Conservation (phyloP, 75 land plant genomes). For the Larix kaempferi region DNA sequence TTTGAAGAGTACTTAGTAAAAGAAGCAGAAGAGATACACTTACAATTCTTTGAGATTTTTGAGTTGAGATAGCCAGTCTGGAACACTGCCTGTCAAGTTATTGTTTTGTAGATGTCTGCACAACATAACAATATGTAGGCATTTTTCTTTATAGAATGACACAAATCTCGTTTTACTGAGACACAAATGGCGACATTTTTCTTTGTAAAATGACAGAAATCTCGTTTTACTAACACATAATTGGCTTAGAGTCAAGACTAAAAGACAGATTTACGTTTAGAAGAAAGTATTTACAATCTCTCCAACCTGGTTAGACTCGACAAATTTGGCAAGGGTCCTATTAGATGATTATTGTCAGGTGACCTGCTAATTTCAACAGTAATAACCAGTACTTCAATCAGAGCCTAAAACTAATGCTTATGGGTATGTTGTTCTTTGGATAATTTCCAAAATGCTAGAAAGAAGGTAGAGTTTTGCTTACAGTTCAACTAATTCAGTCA, state of each 20-base stretch:
- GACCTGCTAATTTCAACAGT: neutral
- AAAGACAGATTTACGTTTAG: neutral
- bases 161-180: too few relatives aligned
- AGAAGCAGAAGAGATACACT: neutral
- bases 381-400: too few relatives aligned
- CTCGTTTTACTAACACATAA: neutral
- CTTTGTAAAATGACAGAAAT: neutral
- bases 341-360: neutral
- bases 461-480: neutral
- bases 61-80: neutral
- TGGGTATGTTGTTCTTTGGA: too few relatives aligned
- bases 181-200: too few relatives aligned
- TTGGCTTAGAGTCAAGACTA: too few relatives aligned
- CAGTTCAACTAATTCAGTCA: neutral
- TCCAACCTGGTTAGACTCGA: neutral
- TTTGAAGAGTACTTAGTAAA: too few relatives aligned
- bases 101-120: constrained; percentile 8
- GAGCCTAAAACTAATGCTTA: too few relatives aligned
- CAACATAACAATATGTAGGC: neutral
- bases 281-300: neutral
- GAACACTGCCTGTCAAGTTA: neutral
- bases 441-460: too few relatives aligned
- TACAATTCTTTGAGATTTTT: neutral
- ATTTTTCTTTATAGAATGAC: too few relatives aligned
- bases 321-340: neutral